Conservation (phyloP, 306 rosid genomes). For the Trichosanthes cucumerina region DNA sequence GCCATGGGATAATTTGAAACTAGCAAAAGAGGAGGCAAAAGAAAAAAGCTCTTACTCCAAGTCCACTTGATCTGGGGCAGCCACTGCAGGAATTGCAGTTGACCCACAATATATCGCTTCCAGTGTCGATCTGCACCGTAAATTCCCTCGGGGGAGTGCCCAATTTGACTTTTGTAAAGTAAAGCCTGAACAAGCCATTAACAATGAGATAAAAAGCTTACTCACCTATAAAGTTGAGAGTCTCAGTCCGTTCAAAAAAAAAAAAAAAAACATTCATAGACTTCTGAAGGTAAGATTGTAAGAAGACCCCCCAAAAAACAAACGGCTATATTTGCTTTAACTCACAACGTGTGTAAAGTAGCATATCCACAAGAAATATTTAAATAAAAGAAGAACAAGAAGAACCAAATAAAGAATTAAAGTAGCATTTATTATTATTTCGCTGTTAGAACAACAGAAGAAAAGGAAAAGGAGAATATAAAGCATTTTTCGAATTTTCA, state of each 20-base stretch:
- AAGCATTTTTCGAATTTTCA: background rate
- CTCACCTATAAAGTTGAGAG: background rate
- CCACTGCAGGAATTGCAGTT: slow-evolving; percentile 75
- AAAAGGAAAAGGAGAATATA: slow-evolving; percentile 2
- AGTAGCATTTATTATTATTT: background rate
- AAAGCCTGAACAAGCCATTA: slow-evolving; percentile 53
- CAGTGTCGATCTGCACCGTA: slow-evolving; percentile 86
- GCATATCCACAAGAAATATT: background rate
- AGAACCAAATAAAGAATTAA: background rate
- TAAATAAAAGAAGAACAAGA: background rate
- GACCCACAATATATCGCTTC: slow-evolving; percentile 94
- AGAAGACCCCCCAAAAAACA: background rate
- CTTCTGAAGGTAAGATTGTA: background rate
- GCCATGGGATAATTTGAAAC: background rate
- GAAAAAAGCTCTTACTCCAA: slow-evolving; percentile 48
- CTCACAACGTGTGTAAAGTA: background rate
- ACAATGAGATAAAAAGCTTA: slow-evolving; percentile 1
- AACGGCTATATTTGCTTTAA: slow-evolving; percentile 5
- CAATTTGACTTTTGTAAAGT: slow-evolving; percentile 75
- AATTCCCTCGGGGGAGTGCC: slow-evolving; percentile 89
- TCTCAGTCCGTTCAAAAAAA: background rate
- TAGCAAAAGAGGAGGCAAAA: background rate
- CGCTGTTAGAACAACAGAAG: background rate
- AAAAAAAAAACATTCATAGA: background rate
- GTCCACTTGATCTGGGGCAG: slow-evolving; percentile 77